These are phyloP conservation scores for Nakaseomyces glabratus DNA, from an alignment of 1,139 yeast genomes.

Conservation along the genomic window DNA sequence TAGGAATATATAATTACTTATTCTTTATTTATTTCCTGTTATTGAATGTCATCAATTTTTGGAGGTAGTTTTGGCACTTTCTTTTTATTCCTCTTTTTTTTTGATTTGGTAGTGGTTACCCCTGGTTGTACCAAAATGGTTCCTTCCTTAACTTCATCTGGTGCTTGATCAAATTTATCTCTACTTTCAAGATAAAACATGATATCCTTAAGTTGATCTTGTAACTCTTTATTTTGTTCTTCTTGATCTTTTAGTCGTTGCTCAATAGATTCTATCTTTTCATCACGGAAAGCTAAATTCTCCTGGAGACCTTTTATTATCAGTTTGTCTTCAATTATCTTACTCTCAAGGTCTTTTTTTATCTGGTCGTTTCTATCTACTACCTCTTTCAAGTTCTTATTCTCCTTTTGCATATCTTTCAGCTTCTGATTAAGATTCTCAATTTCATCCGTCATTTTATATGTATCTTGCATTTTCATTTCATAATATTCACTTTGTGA, in stretches of 20 bases:
- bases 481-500: constrained; percentile 88
- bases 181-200: constrained; percentile 75
- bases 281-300: constrained; percentile 45
- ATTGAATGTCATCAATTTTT: too few species aligned
- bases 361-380: constrained; percentile 9
- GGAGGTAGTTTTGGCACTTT: constrained; percentile 2
- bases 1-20: too few species aligned
- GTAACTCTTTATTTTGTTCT: constrained; percentile 35
- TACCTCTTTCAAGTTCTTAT: constrained; percentile 22
- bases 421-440: constrained; percentile 20
- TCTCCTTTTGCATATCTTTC: constrained; percentile 19
- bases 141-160: constrained; percentile 66
- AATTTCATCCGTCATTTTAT: constrained; percentile 27
- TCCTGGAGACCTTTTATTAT: constrained; percentile 49
- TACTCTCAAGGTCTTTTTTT: constrained; percentile 19
- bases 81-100: constrained; percentile 14
- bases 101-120: constrained; percentile 7
- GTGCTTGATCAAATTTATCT: constrained; percentile 60
- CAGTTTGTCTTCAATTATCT: constrained; percentile 40
- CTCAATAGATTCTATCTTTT: constrained; percentile 25
- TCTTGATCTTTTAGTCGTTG: constrained; percentile 34
- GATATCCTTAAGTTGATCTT: constrained; percentile 67
- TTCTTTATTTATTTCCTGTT: too few species aligned
- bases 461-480: constrained; percentile 37
- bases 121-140: constrained; percentile 38